Conservation (phyloP, 352 stramenopile genomes). For the Saprolegnia parasitica region DNA sequence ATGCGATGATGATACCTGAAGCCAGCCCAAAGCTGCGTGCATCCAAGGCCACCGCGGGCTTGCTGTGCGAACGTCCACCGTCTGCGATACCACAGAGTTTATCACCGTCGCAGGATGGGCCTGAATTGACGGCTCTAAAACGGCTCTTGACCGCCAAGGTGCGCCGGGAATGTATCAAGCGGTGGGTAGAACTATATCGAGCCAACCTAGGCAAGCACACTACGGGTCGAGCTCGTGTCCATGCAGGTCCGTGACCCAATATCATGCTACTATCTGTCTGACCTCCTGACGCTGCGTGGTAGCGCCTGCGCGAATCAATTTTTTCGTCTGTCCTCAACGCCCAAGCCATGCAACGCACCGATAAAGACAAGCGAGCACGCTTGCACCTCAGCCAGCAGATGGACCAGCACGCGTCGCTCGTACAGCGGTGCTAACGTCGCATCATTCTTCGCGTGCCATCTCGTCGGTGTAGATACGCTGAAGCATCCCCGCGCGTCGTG, state of each 20-base stretch:
- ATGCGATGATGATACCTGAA: background rate
- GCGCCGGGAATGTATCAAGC: background rate
- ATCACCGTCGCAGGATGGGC: background rate
- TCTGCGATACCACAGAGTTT: background rate
- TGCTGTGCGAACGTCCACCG: background rate
- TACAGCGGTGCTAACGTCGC: background rate
- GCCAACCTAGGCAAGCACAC: background rate
- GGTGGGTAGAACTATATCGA: too few relatives aligned
- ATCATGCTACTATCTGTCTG: background rate
- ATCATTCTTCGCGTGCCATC: too few relatives aligned
- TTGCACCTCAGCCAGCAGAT: background rate
- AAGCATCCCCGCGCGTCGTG: background rate
- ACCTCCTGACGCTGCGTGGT: background rate
- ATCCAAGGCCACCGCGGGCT: background rate
- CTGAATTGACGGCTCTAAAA: background rate
- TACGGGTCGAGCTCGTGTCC: slow-evolving; percentile 18
- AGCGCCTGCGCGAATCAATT: slow-evolving; percentile 26
- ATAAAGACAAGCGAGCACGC: background rate
- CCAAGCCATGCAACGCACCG: background rate
- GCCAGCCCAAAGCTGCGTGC: background rate
- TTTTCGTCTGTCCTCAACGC: slow-evolving; percentile 24
- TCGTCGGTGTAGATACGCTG: background rate
- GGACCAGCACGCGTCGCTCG: slow-evolving; percentile 5
- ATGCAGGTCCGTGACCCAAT: slow-evolving; percentile 8
- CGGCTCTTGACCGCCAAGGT: background rate